Percentiles rank a stretch among this genome's conserved stretches.
phyloP scores from a whole-genome alignment of 306 rosid species.

The Chamaecrista fasciculata region DNA sequence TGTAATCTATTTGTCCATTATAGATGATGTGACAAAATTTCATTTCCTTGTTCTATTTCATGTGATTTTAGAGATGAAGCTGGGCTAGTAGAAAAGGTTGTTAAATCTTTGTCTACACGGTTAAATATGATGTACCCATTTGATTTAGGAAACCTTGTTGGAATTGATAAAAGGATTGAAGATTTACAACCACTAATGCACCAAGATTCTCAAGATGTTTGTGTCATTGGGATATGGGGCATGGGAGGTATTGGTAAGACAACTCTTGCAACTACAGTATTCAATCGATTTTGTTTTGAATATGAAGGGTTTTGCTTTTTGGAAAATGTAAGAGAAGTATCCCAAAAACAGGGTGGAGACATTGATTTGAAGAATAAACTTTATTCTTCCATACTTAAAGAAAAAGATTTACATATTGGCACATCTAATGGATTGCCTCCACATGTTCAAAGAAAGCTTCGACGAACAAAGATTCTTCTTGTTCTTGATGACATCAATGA shows the following conservation, averaged over 20 bases:
- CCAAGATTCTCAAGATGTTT: background rate
- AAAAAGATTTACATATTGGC: background rate
- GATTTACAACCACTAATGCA: background rate
- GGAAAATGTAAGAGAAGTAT: background rate
- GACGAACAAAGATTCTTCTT: background rate
- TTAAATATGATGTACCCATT: background rate
- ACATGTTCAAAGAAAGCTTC: background rate
- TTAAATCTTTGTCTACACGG: background rate
- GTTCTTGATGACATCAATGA: conserved; percentile 20
- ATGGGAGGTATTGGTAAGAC: background rate
- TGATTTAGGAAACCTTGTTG: background rate
- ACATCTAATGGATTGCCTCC: background rate
- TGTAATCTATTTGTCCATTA: no score
- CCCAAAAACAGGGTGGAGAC: background rate
- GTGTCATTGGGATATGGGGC: background rate
- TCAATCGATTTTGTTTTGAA: background rate
- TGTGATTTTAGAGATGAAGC: background rate
- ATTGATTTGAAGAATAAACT: conserved; percentile 10
- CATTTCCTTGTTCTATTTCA: background rate
- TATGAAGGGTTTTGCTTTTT: background rate
- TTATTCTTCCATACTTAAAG: background rate
- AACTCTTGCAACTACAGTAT: background rate
- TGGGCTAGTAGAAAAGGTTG: background rate
- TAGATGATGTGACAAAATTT: background rate
- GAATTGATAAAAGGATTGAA: background rate